Conservation (phyloP, 345 rosid species). For the Hirschfeldia incana region DNA sequence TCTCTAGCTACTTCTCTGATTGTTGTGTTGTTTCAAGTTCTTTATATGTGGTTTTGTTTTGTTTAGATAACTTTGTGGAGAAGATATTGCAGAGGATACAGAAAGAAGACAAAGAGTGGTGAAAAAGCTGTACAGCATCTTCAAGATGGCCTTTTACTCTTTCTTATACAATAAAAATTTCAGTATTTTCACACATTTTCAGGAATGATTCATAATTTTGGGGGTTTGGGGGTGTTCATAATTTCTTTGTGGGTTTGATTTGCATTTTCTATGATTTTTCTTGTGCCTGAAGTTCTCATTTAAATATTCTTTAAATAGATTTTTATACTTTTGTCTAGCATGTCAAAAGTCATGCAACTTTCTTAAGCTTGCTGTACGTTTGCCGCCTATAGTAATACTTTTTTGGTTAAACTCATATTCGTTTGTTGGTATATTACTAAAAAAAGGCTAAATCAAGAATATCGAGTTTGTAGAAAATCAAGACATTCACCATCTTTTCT, state of each 20-base stretch:
- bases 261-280: neutral
- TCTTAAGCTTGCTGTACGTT: conserved; percentile 19
- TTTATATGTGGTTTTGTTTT: neutral
- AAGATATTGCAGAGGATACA: conserved; percentile 5
- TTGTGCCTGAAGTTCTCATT: conserved; percentile 7
- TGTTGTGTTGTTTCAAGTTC: neutral
- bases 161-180: neutral
- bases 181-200: conserved; percentile 1
- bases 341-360: conserved; percentile 28
- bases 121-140: conserved; percentile 35
- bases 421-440: neutral
- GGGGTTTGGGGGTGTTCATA: conserved; percentile 30
- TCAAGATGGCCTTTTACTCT: conserved; percentile 11
- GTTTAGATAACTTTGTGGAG: conserved; percentile 16
- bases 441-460: neutral
- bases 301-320: neutral
- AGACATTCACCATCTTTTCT: neutral
- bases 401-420: neutral
- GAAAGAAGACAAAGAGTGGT: conserved; percentile 23
- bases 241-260: conserved; percentile 5
- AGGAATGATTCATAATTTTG: neutral
- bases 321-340: conserved; percentile 21
- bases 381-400: neutral
- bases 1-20: neutral
- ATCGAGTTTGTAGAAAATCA: neutral